Evolutionary conservation across 495 filamentous ascomycete genomes (phyloP), one percentile per base, ranked within the genome.

Genomic region (Daldinia loculata): DNA sequence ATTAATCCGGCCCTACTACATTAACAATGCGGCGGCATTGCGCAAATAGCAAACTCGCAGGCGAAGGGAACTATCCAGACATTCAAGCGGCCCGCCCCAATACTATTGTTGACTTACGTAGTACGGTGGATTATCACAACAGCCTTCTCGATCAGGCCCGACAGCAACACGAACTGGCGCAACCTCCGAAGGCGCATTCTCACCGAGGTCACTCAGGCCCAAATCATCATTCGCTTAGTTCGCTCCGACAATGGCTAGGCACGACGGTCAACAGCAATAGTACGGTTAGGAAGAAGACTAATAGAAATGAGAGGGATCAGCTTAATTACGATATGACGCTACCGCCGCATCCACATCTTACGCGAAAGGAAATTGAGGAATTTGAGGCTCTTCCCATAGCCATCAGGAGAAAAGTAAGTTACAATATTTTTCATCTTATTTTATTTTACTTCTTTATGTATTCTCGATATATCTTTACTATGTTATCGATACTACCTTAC

Each of bases 331-430:
- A 70, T 15, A 15, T 41, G 48, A 19, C 58, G 60, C 57, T 41
- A 58, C 60, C 58, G 48, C 70, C 70, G 60, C 64, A 66, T 45
- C 65, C 71, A 51, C 68, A 71, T 29, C 69, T 71, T 3, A 68
- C 72, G 6, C 50, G 77, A 65, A 67, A 66, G 34, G 71, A 74
- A 43, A 58, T 74, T 12, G 67, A 78, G 48, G 83, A 84, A 69
- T 84, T 84, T 75, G 84, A 88, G 65, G 82, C 82, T 58, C 76
- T 89, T 75, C 87, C 87, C n/a, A 74, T 86, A 48, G 83, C 86
- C 6, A 82, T 89, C 24, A 80, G 85, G 64, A 79, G 86, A 70
- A 89, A 88, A 81, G 87, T 87, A 78, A 75, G 83, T 81, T 72
- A 63, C 15, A 55, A 52, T 64, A 58, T 67, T 22, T 24, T 52